Evolutionary conservation across 805 yeast species (phyloP).

Genomic region (Wickerhamiella siamensis): DNA sequence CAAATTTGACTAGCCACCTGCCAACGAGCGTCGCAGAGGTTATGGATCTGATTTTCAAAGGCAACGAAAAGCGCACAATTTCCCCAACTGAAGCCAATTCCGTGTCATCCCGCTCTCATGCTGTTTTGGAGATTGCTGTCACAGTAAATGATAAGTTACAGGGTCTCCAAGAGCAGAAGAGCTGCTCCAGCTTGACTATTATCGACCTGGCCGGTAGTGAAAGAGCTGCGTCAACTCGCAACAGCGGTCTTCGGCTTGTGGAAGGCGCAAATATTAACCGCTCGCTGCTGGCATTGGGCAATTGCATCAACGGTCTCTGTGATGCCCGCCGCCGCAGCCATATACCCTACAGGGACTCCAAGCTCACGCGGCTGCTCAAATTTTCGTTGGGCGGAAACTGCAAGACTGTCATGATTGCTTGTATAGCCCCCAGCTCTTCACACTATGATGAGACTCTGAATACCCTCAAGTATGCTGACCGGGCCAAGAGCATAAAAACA

Average conservation of each 20-base stretch:
- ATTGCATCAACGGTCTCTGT: conserved; percentile 85
- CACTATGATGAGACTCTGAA: conserved; percentile 91
- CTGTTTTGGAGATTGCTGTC: conserved; percentile 73
- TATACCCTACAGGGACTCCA: conserved; percentile 84
- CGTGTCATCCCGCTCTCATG: conserved; percentile 85
- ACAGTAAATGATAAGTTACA: not conserved
- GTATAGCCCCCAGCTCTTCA: conserved; percentile 70
- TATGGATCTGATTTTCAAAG: conserved; percentile 7
- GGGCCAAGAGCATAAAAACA: conserved; percentile 84
- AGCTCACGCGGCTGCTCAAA: conserved; percentile 71
- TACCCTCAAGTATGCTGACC: conserved; percentile 77
- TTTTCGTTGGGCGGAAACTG: conserved; percentile 90
- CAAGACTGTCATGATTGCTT: conserved; percentile 90
- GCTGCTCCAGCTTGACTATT: conserved; percentile 54
- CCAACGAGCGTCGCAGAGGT: conserved; percentile 31
- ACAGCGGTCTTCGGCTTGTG: conserved; percentile 62
- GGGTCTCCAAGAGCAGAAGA: conserved; percentile 29
- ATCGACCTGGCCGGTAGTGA: conserved; percentile 94
- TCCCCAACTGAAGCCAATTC: conserved; percentile 87
- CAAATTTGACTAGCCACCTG: conserved; percentile 50
- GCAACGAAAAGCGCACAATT: conserved; percentile 37
- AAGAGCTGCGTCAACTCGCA: conserved; percentile 78
- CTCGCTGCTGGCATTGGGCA: conserved; percentile 78
- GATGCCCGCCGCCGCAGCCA: conserved; percentile 53
- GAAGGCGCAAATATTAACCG: conserved; percentile 93